Percentiles rank a stretch among this genome's conserved stretches.
These are phyloP conservation scores for Sclerotinia sclerotiorum DNA, from an alignment of 2,329 filamentous ascomycete species.

Conservation along the genomic window DNA sequence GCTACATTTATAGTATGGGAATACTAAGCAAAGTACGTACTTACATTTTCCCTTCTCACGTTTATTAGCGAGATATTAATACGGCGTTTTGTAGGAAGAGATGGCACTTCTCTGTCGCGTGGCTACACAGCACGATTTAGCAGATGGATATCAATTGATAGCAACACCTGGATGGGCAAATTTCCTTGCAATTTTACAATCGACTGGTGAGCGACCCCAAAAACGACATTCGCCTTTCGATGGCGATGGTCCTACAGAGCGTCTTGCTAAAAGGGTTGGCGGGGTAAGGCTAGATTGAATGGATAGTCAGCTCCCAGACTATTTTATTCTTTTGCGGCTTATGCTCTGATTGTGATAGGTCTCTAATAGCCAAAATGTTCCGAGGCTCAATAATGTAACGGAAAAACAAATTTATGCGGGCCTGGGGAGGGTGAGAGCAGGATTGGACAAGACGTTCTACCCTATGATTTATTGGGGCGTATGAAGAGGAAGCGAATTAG, in stretches of 20 bases:
- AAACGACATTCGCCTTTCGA: slow-evolving; percentile 59
- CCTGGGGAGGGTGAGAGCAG: too few species aligned
- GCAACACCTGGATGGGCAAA: slow-evolving; percentile 92
- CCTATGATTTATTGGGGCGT: not conserved
- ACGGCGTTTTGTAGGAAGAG: slow-evolving; percentile 67
- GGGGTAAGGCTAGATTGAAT: slow-evolving; percentile 53
- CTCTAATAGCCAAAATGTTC: not conserved
- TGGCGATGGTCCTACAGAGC: slow-evolving; percentile 40
- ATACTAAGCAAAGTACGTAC: slow-evolving; percentile 77
- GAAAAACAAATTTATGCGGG: not conserved
- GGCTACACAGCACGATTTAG: slow-evolving; percentile 75
- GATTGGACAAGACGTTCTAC: not conserved
- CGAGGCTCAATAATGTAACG: not conserved
- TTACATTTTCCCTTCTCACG: slow-evolving; percentile 28
- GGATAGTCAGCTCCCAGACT: not conserved
- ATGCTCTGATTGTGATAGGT: slow-evolving; percentile 14
- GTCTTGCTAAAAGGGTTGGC: slow-evolving; percentile 65
- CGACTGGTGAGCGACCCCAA: slow-evolving; percentile 93
- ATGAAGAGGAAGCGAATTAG: not conserved
- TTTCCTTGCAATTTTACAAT: slow-evolving; percentile 86
- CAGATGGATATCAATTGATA: slow-evolving; percentile 79
- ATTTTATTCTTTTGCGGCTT: slow-evolving; percentile 13
- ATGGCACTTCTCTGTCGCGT: slow-evolving; percentile 81
- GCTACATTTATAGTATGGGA: slow-evolving; percentile 76
- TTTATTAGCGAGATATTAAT: slow-evolving; percentile 13